Evolutionary conservation across 2,329 filamentous ascomycete species (phyloP).

Genomic region (Calonectria pseudoturangicola): DNA sequence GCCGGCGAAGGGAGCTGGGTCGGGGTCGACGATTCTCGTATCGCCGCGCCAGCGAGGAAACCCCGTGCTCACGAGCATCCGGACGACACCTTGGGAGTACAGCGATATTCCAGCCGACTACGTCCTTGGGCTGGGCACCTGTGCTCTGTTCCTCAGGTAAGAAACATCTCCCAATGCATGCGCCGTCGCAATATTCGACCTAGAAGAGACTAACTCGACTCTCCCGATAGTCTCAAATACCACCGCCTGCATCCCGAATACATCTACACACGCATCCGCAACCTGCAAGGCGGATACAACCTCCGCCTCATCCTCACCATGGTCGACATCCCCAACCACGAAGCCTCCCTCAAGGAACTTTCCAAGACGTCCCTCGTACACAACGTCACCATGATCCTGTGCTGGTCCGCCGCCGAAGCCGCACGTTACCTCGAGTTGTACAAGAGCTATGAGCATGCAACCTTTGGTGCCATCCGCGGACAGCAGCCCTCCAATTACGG

Average conservation of each 20-base stretch:
- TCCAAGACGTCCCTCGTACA: slow-evolving; percentile 95
- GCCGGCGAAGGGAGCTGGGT: slow-evolving; percentile 69
- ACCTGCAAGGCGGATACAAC: slow-evolving; percentile 88
- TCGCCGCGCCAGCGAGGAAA: slow-evolving; percentile 97
- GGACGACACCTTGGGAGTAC: slow-evolving; percentile 94
- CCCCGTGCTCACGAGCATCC: slow-evolving; percentile 89
- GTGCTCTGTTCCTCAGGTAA: slow-evolving; percentile 88
- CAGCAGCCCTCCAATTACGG: slow-evolving; percentile 89
- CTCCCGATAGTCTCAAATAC: slow-evolving; percentile 87
- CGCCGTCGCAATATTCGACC: background rate
- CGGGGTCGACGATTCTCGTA: slow-evolving; percentile 88
- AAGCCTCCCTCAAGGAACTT: slow-evolving; percentile 90
- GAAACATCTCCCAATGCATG: background rate
- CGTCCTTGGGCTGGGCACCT: slow-evolving; percentile 89
- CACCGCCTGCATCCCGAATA: slow-evolving; percentile 98
- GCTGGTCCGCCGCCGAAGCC: slow-evolving; percentile 95
- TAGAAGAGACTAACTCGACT: slow-evolving; percentile 13
- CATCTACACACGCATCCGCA: slow-evolving; percentile 93
- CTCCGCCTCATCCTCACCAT: slow-evolving; percentile 91
- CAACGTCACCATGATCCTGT: slow-evolving; percentile 92
- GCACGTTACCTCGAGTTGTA: slow-evolving; percentile 95
- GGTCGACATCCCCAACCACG: slow-evolving; percentile 96
- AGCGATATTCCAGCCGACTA: slow-evolving; percentile 98
- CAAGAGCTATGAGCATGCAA: slow-evolving; percentile 93
- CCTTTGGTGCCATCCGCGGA: slow-evolving; percentile 86